Evolutionary conservation across 169 alveolate genomes (phyloP).

Genomic region (Theileria annulata): DNA sequence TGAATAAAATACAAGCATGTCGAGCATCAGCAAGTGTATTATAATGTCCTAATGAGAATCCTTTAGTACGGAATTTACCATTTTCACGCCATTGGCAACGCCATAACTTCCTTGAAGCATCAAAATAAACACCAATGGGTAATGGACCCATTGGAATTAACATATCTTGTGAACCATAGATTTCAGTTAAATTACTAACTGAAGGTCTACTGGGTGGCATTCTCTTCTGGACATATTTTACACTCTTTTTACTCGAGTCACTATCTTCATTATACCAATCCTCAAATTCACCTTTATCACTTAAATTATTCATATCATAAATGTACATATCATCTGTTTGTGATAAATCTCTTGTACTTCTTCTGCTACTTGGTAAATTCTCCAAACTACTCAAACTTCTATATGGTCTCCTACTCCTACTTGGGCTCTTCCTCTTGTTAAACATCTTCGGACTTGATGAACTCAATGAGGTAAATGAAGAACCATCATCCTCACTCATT

Average conservation of each 20-base stretch:
- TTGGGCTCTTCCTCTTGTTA: slow-evolving; percentile 33
- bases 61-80: slow-evolving; percentile 85
- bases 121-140: slow-evolving; percentile 87
- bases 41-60: slow-evolving; percentile 81
- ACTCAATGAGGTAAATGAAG: slow-evolving; percentile 20
- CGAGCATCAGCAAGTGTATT: slow-evolving; percentile 84
- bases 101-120: slow-evolving; percentile 85
- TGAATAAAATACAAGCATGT: slow-evolving; percentile 79
- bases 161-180: slow-evolving; percentile 62
- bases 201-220: slow-evolving; percentile 37
- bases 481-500: slow-evolving; percentile 31
- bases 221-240: slow-evolving; percentile 44
- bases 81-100: slow-evolving; percentile 89
- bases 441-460: slow-evolving; percentile 25
- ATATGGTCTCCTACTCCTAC: slow-evolving; percentile 7
- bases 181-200: slow-evolving; percentile 41
- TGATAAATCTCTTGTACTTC: slow-evolving; percentile 16
- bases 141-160: slow-evolving; percentile 81
- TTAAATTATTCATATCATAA: slow-evolving; percentile 36
- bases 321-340: slow-evolving; percentile 38
- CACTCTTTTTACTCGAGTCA: slow-evolving; percentile 49
- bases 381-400: slow-evolving; percentile 1
- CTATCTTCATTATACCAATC: slow-evolving; percentile 59
- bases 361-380: slow-evolving; percentile 11
- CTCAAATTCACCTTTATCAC: slow-evolving; percentile 37